These are phyloP conservation scores for Aurinia saxatilis DNA, from an alignment of 345 rosid genomes.

Conservation along the genomic window DNA sequence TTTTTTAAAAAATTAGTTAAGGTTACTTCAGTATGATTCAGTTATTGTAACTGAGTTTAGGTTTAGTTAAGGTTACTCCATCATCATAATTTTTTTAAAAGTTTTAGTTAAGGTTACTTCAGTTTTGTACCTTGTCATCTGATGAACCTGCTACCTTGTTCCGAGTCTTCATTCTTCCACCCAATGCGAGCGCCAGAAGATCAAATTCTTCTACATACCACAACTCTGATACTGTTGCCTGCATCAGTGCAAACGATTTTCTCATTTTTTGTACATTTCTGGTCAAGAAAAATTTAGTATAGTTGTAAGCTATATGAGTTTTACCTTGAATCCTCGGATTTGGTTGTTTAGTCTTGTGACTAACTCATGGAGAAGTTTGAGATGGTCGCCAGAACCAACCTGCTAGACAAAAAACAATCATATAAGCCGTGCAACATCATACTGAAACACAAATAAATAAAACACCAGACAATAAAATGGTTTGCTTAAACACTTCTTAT, in stretches of 20 bases:
- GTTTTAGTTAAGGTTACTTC: no score
- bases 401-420: neutral
- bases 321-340: slow-evolving; percentile 51
- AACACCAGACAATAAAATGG: neutral
- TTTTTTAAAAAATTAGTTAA: no score
- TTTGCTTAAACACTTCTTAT: no score
- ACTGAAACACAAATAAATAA: slow-evolving; percentile 34
- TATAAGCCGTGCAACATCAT: slow-evolving; percentile 37
- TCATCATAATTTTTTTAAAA: no score
- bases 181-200: slow-evolving; percentile 65
- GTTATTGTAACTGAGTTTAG: no score
- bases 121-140: no score
- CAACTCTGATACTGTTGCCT: slow-evolving; percentile 71
- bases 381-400: slow-evolving; percentile 28
- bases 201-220: slow-evolving; percentile 83
- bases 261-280: neutral
- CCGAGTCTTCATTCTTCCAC: slow-evolving; percentile 64
- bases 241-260: neutral
- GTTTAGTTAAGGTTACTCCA: no score
- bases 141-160: no score
- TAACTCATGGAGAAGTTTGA: slow-evolving; percentile 46
- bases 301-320: neutral
- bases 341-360: slow-evolving; percentile 46
- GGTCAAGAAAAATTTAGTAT: neutral
- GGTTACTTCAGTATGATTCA: no score